phyloP scores from a whole-genome alignment of 2,329 filamentous ascomycete genomes.

The Thelonectria blattea region DNA sequence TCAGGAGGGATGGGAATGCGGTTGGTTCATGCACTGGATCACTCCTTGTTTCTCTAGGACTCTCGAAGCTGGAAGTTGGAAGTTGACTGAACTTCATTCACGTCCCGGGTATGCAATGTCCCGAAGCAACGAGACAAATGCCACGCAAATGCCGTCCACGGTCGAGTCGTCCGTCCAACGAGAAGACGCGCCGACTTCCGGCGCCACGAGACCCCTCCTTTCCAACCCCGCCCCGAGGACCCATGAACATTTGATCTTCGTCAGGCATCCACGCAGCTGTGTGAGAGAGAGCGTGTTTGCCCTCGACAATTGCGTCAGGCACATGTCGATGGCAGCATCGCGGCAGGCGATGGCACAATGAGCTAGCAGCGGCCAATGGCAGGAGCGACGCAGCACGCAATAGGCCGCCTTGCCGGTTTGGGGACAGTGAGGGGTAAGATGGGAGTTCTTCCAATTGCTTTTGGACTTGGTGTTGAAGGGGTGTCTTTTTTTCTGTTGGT shows the following conservation, averaged over 20 bases:
- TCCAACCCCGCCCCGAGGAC: slow-evolving; percentile 15
- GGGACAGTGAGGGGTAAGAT: slow-evolving; percentile 34
- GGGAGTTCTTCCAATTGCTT: too few relatives aligned
- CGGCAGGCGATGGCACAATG: slow-evolving; percentile 35
- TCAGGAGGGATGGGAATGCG: too few relatives aligned
- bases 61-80: background rate
- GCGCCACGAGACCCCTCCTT: background rate
- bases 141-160: background rate
- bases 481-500: background rate
- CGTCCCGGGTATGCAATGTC: background rate
- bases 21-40: background rate
- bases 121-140: background rate
- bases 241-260: too few relatives aligned
- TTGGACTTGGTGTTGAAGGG: background rate
- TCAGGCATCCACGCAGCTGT: too few relatives aligned
- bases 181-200: slow-evolving; percentile 23
- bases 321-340: slow-evolving; percentile 37
- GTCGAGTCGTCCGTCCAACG: slow-evolving; percentile 4
- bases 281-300: background rate
- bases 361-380: slow-evolving; percentile 24
- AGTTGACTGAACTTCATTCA: background rate
- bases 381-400: slow-evolving; percentile 34
- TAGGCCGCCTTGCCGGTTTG: slow-evolving; percentile 34
- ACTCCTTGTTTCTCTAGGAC: background rate
- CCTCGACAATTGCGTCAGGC: slow-evolving; percentile 35